A percentile compares a stretch with the other conserved stretches of the same genome.
Evolutionary conservation across 805 yeast species (phyloP).

Genomic region (Wickerhamomyces pijperi): DNA sequence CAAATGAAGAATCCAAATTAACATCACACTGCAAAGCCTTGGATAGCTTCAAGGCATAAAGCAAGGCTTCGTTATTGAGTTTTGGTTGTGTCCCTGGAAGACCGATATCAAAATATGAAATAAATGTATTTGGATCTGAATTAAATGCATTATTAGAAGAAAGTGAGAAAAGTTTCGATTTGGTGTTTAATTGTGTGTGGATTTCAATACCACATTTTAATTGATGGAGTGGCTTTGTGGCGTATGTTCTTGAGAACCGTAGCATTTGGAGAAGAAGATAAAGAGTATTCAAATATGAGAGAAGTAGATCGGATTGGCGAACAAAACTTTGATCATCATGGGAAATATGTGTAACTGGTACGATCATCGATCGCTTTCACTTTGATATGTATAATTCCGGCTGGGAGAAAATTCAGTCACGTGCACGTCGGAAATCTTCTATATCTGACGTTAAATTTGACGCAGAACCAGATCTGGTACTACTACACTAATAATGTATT

Average conservation of each 20-base stretch:
- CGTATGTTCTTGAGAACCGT: not conserved
- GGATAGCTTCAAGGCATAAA: slow-evolving; percentile 64
- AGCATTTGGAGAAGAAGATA: too few species aligned
- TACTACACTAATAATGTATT: too few species aligned
- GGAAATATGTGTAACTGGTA: too few species aligned
- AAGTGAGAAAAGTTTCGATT: slow-evolving; percentile 64
- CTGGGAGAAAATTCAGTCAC: too few species aligned
- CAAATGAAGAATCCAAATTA: slow-evolving; percentile 54
- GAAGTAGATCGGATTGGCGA: too few species aligned
- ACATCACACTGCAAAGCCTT: slow-evolving; percentile 54
- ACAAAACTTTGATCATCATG: too few species aligned
- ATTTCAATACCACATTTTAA: slow-evolving; percentile 86
- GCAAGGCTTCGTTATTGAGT: slow-evolving; percentile 63
- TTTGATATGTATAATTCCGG: too few species aligned
- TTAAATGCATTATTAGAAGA: slow-evolving; percentile 38
- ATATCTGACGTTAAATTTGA: too few species aligned
- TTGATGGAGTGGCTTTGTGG: not conserved
- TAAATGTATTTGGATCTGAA: slow-evolving; percentile 51
- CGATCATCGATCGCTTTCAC: too few species aligned
- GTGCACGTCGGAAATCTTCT: too few species aligned
- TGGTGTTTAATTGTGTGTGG: slow-evolving; percentile 78
- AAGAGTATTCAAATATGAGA: too few species aligned
- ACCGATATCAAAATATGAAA: slow-evolving; percentile 74
- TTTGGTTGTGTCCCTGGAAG: slow-evolving; percentile 90
- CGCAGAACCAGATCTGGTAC: too few species aligned